phyloP scores from a whole-genome alignment of 305 asterid genomes.

The Fraxinus sp. region DNA sequence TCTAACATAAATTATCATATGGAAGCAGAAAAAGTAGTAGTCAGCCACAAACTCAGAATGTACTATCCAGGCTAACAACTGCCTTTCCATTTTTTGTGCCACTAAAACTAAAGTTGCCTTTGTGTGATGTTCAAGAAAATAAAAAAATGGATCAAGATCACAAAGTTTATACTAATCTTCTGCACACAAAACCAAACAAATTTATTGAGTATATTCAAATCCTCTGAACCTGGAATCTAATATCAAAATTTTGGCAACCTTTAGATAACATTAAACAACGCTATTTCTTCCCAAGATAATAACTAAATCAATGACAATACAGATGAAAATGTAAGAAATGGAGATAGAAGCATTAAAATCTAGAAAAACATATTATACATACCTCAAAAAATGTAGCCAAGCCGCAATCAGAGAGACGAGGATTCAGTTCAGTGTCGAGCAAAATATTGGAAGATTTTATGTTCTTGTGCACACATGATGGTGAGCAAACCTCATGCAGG shows the following conservation, averaged over 20 bases:
- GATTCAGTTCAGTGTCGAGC: conserved; percentile 53
- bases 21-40: neutral
- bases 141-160: neutral
- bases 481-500: conserved; percentile 59
- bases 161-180: neutral
- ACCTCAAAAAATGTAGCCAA: conserved; percentile 42
- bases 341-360: neutral
- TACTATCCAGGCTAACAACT: neutral
- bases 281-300: neutral
- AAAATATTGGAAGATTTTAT: conserved; percentile 59
- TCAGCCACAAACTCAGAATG: neutral
- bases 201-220: neutral
- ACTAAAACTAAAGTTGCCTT: neutral
- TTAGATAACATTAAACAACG: neutral
- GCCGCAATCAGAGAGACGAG: conserved; percentile 59
- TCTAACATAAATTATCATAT: neutral
- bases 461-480: conserved; percentile 49
- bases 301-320: neutral
- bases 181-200: neutral
- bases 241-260: neutral
- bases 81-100: neutral
- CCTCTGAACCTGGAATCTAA: neutral
- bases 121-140: neutral
- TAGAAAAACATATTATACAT: neutral
- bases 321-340: neutral